A percentile compares a stretch with the other conserved stretches of the same genome.
Evolutionary conservation across 2,329 filamentous ascomycete species (phyloP).

Genomic region (Kalmusia sp.): DNA sequence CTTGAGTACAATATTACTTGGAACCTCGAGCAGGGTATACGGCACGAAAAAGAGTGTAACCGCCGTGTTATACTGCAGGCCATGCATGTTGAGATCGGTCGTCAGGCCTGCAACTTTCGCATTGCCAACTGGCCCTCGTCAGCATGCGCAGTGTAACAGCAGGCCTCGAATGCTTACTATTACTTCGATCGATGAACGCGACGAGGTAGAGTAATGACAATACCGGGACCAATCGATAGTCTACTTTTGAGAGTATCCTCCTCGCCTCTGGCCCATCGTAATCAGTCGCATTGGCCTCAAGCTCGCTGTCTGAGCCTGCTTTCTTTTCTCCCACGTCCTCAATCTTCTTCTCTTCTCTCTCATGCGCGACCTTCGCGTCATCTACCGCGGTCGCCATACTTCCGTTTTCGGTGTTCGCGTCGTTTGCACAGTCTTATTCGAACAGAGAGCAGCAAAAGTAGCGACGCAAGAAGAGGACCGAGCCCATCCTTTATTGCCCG

Average conservation of each 20-base stretch:
- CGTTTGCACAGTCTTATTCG: not conserved
- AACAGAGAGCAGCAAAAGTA: not conserved
- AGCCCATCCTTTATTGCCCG: not conserved
- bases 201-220: constrained; percentile 44
- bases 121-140: constrained; percentile 42
- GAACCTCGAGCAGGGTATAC: constrained; percentile 48
- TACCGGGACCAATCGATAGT: constrained; percentile 39
- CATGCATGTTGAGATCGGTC: constrained; percentile 45
- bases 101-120: constrained; percentile 52
- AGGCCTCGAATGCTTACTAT: constrained; percentile 23
- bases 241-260: constrained; percentile 44
- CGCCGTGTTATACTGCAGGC: constrained; percentile 49
- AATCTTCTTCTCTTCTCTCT: constrained; percentile 20
- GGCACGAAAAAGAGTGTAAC: constrained; percentile 51
- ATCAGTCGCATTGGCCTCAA: constrained; percentile 34
- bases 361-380: constrained; percentile 20
- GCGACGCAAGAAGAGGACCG: not conserved
- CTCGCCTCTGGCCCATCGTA: constrained; percentile 34
- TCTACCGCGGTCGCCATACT: constrained; percentile 14
- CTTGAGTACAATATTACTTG: constrained; percentile 52
- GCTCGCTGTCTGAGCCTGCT: constrained; percentile 28
- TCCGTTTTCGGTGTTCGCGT: not conserved
- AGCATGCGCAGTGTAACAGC: not conserved
- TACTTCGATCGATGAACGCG: constrained; percentile 42
- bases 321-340: constrained; percentile 36